Evolutionary conservation across 495 filamentous ascomycete species (phyloP), one percentile per base, ranked within the genome.

Genomic region (Cercophora scortea): DNA sequence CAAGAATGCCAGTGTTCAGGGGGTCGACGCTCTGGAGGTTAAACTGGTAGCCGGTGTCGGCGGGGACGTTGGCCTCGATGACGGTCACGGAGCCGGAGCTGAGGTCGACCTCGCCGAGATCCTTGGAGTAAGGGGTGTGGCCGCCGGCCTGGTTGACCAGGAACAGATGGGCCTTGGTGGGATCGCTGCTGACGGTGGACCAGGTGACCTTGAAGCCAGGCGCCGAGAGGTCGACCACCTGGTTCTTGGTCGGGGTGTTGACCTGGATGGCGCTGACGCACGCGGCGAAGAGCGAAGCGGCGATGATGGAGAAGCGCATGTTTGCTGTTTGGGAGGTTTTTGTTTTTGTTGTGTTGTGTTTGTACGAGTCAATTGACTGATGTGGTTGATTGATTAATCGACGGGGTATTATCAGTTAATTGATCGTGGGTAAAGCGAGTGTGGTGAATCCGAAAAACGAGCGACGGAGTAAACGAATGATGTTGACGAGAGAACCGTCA

Each of bases 61-160:
- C 42, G 45, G 55, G 58, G 0, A 61, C 53, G 51, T 55, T 51
- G 13, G 45, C 3, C 49, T 51, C 48, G 5, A 40, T 49, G 32
- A 65, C 52, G 32, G 32, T 36, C 49, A 57, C 13, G 52, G 48
- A 51, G 53, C 61, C 61, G 43, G 41, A 48, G 32, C 45, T 55
- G 13, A 66, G 56, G 53, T 64, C 61, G 48, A 66, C 32, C 55
- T 58, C 58, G 50, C 60, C 63, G 36, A 66, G 50, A 45, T 63
- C 61, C 52, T 59, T 58, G 54, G 16, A 48, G 58, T 41, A 64
- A 36, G 61, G 63, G 34, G 56, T 58, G 58, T 60, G 53, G 44
- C 63, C 63, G 45, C 49, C 32, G 56, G 63, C 63, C 61, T 57
- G 55, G 61, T 66, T 66, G 58, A 66, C 63, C 16, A 66, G 61